Evolutionary conservation across 116 monocot genomes (phyloP), one percentile per base, ranked within the genome.

Genomic region (Posidonia oceanica): DNA sequence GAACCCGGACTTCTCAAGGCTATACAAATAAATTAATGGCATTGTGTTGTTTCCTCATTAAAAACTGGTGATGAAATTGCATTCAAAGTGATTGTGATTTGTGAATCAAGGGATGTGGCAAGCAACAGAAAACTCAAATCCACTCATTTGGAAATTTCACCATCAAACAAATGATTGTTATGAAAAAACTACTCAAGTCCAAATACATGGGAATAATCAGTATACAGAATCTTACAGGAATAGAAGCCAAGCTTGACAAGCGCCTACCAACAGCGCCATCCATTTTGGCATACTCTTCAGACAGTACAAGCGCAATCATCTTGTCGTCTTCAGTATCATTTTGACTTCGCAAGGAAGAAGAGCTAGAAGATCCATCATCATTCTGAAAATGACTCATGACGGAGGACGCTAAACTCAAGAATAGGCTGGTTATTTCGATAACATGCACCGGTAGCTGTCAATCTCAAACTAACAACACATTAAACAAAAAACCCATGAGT

Each of bases 281-380:
- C 72, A 93, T 74, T 61, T 78, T 85, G 29, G 90, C 81, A 74
- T 90, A 99, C 69, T 99, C 99, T 78, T 99, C 94, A 10, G 99
- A 90, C 18, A 99, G 83, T 68, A 86, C 73, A 61, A 79, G 64
- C 55, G 99, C 99, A 75, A 99, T 99, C 88, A 93, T 93, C 65
- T 79, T 80, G 69, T 99, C 99, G 82, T 93, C 84, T 72, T 81
- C 72, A 37, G 77, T 86, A 52, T 93, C 83, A 48, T 65, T 63
- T 12, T 82, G 79, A 63, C 93, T 80, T 66, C 73, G 80, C n/a
- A 67, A 20, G 51, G 83, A 83, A 54, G 87, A 80, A 59, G 80
- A 85, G n/a, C 82, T 86, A 75, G 88, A 83, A 54, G 76, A 76
- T 12, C 74, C 83, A 74, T 67, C 78, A 68, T 88, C 88, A 71